Conservation (phyloP, 192 early-diverging fungal species). For the Thamnidium elegans region DNA sequence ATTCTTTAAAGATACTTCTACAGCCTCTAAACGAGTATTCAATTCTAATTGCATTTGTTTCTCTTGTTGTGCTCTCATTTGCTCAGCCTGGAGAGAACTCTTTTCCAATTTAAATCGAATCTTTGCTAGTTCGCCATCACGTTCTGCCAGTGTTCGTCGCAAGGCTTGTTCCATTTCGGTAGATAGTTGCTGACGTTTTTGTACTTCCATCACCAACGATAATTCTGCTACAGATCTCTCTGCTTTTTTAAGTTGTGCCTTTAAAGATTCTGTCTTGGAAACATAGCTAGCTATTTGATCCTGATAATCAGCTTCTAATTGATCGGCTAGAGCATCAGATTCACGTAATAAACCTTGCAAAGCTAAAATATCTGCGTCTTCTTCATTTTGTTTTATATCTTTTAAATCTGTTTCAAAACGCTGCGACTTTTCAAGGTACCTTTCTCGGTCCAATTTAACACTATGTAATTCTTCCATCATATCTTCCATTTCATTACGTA, state of each 20-base stretch:
- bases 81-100: background rate
- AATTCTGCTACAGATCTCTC: background rate
- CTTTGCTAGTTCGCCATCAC: constrained; percentile 15
- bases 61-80: background rate
- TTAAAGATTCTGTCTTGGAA: background rate
- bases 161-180: constrained; percentile 4
- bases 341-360: constrained; percentile 6
- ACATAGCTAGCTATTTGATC: background rate
- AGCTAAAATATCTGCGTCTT: background rate
- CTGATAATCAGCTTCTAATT: constrained; percentile 6
- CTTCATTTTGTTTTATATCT: background rate
- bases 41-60: constrained; percentile 3
- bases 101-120: constrained; percentile 2
- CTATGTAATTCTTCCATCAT: constrained; percentile 18
- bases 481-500: constrained; percentile 15
- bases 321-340: background rate
- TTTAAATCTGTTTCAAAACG: background rate
- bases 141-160: constrained; percentile 7
- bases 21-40: constrained; percentile 1
- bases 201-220: background rate
- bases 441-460: background rate
- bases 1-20: background rate
- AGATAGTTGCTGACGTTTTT: background rate
- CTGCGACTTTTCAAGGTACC: background rate
- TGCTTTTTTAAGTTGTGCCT: background rate